Conservation (phyloP, 805 yeast genomes). For the Myxozyma mucilagina region DNA sequence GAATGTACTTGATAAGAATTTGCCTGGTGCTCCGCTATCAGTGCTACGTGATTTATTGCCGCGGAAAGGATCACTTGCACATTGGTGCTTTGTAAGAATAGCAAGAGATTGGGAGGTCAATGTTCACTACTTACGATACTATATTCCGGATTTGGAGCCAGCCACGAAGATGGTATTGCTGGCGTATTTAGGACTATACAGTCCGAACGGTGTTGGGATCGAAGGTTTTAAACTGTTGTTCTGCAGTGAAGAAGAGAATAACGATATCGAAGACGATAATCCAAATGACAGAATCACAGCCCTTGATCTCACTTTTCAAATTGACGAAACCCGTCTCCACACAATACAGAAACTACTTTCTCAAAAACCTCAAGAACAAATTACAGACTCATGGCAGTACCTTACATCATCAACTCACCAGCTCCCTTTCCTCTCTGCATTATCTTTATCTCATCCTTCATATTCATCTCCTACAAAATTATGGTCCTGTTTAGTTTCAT, state of each 20-base stretch:
- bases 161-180: conserved; percentile 28
- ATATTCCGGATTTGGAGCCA: conserved; percentile 21
- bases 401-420: conserved; percentile 77
- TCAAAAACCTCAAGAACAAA: conserved; percentile 77
- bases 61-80: conserved; percentile 19
- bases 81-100: conserved; percentile 25
- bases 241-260: conserved; percentile 6
- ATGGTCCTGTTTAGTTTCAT: conserved; percentile 26
- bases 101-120: conserved; percentile 30
- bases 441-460: conserved; percentile 29
- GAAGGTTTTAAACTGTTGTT: conserved; percentile 22
- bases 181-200: conserved; percentile 25
- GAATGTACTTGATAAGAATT: conserved; percentile 6
- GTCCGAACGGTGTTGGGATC: conserved; percentile 20
- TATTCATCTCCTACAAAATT: conserved; percentile 26
- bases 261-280: conserved; percentile 18
- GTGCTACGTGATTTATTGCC: conserved; percentile 22
- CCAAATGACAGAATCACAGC: conserved; percentile 25
- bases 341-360: conserved; percentile 47
- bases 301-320: conserved; percentile 27
- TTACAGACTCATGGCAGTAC: conserved; percentile 78
- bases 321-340: conserved; percentile 20
- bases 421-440: conserved; percentile 27
- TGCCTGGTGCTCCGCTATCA: conserved; percentile 20
- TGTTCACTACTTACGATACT: conserved; percentile 23